phyloP scores from a whole-genome alignment of 176 grass and related monocot species.

The Stipa capillata region DNA sequence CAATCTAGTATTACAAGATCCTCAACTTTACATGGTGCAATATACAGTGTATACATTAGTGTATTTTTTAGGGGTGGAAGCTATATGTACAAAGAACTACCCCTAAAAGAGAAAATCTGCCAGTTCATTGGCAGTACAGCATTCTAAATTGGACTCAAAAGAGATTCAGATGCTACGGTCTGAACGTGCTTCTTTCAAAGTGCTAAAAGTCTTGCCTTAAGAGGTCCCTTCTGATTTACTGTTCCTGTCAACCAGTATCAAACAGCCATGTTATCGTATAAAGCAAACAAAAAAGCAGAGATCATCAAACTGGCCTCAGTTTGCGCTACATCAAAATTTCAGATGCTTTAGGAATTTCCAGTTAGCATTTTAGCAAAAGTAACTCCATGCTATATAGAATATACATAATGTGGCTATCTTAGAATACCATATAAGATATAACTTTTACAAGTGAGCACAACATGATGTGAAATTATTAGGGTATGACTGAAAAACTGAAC shows the following conservation, averaged over 20 bases:
- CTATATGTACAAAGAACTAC: neutral
- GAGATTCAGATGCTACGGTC: neutral
- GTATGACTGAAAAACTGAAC: neutral
- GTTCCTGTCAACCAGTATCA: slow-evolving; percentile 26
- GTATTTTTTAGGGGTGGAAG: neutral
- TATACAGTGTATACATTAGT: neutral
- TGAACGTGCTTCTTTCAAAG: neutral
- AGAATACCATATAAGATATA: neutral
- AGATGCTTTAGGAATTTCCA: neutral
- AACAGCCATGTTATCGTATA: neutral
- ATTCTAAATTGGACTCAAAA: neutral
- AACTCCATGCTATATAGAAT: neutral
- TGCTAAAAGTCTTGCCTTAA: neutral
- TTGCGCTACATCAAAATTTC: neutral
- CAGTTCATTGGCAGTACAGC: neutral
- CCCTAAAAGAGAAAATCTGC: neutral
- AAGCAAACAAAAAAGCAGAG: neutral
- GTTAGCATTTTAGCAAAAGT: neutral
- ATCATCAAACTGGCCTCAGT: neutral
- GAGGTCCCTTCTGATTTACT: slow-evolving; percentile 27
- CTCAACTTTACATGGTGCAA: slow-evolving; percentile 12
- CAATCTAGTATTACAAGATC: slow-evolving; percentile 11
- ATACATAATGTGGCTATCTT: neutral
- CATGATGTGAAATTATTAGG: neutral
- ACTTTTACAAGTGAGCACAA: neutral